Base-by-base conservation (phyloP, 345 rosid genomes). In the Rhodamnia argentea region DNA sequence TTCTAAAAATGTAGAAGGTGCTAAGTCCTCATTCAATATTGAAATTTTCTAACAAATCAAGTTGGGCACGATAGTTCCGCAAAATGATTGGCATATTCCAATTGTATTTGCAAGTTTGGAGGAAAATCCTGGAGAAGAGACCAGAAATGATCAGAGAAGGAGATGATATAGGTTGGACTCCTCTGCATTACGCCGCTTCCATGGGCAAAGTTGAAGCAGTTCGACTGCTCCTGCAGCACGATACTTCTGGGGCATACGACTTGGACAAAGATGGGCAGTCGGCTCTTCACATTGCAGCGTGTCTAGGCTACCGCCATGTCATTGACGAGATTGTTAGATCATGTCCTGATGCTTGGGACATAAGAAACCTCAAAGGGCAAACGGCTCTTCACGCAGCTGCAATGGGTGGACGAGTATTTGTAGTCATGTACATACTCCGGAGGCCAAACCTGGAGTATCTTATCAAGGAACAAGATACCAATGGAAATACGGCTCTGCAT, bases 361-460 rank as follows among this genome's bases (percentile, higher is more conserved):
- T n/a, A 3, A 27, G 3, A 27, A 60, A n/a, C 20, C 3, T 3
- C 37, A 27, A 60, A 60, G 37, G 74, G 2, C 74, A 27, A 27
- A 60, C 40, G 8, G 74, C 20, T 60, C 74, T 60, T 60, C 74
- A 60, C 8, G 74, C 74, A 6, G 74, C 74, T 60, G 37, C 9
- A 3, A n/a, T 13, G 0, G 40, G 20, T 27, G 74, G 74, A 27
- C 0, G 0, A 13, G 32, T 0, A 13, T 0, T 2, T 14, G 37
- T 27, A 13, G 74, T 60, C 20, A 27, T 13, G 18, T 0, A 60
- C 74, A 60, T 60, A 13, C 74, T 60, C 9, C 20, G 37, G 74
- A 60, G 0, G 4, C 20, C 74, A 3, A 13, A 27, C 40, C 7
- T 60, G 37, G 20, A 13, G 37, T 14, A 5, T 60, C 20, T 60